These are phyloP conservation scores for Cairneyella variabilis DNA, from an alignment of 495 filamentous ascomycete genomes.

Conservation along the genomic window DNA sequence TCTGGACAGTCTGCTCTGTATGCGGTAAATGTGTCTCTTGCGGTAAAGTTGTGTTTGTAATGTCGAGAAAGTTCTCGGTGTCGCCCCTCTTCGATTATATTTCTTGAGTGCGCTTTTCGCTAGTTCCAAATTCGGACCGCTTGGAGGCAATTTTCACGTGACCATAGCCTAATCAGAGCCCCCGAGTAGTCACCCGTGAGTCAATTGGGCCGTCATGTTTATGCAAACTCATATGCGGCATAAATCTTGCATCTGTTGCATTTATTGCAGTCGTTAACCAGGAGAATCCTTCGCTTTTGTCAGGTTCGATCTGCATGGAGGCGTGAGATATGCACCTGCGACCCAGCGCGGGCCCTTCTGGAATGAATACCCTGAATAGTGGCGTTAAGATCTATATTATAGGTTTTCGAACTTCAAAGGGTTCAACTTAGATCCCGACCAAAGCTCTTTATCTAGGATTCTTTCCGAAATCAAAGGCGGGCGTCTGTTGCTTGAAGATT, in stretches of 20 bases:
- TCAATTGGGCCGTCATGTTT: not conserved
- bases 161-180: too few species aligned
- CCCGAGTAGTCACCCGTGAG: too few species aligned
- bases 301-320: constrained; percentile 5
- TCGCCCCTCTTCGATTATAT: too few species aligned
- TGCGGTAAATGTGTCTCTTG: too few species aligned
- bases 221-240: constrained; percentile 6
- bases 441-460: not conserved
- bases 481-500: not conserved
- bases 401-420: not conserved
- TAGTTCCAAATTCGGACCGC: too few species aligned
- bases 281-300: constrained; percentile 2
- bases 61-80: too few species aligned
- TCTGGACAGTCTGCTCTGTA: too few species aligned
- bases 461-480: not conserved
- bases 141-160: too few species aligned
- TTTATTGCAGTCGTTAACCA: constrained; percentile 10
- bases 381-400: constrained; percentile 6
- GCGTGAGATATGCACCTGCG: constrained; percentile 3
- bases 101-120: too few species aligned
- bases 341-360: not conserved
- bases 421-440: not conserved
- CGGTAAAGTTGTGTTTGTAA: too few species aligned
- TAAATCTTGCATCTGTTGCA: not conserved
- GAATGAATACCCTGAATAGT: not conserved